Evolutionary conservation across 2,329 filamentous ascomycete genomes (phyloP).

Genomic region (Stemphylium lycopersici): DNA sequence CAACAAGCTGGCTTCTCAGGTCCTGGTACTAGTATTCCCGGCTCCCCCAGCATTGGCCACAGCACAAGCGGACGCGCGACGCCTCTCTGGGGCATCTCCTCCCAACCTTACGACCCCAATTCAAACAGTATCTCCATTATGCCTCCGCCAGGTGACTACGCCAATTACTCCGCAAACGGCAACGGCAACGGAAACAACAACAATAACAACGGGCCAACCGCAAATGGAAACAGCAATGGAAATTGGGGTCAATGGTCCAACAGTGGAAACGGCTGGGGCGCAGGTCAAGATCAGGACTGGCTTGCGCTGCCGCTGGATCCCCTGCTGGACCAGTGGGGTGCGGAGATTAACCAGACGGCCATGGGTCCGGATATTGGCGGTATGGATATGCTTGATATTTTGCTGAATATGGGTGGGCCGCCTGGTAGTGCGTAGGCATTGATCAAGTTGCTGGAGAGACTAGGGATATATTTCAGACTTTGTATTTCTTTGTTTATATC

Average conservation of each 20-base stretch:
- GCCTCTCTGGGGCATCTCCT: constrained; percentile 53
- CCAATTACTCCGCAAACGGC: constrained; percentile 19
- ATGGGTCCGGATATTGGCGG: constrained; percentile 70
- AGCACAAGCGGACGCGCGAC: constrained; percentile 42
- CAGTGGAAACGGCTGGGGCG: constrained; percentile 25
- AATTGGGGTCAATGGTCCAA: constrained; percentile 33
- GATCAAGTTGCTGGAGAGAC: not conserved
- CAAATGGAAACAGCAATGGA: constrained; percentile 12
- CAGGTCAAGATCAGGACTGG: constrained; percentile 59
- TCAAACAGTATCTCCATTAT: constrained; percentile 54
- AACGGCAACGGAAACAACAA: constrained; percentile 20
- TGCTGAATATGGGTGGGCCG: constrained; percentile 49
- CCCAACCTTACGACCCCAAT: constrained; percentile 53
- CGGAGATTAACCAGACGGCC: constrained; percentile 62
- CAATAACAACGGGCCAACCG: constrained; percentile 20
- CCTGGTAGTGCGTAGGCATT: constrained; percentile 22
- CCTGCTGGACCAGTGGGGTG: constrained; percentile 63
- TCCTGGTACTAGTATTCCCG: constrained; percentile 31
- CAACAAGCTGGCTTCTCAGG: constrained; percentile 20
- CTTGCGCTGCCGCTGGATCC: constrained; percentile 66
- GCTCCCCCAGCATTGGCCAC: constrained; percentile 34
- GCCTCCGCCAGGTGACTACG: constrained; percentile 52
- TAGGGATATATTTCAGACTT: not conserved
- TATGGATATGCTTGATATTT: constrained; percentile 57
- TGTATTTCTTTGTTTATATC: not conserved